These are phyloP conservation scores for Candida buenavistaensis DNA, from an alignment of 1,139 yeast species.

Conservation along the genomic window DNA sequence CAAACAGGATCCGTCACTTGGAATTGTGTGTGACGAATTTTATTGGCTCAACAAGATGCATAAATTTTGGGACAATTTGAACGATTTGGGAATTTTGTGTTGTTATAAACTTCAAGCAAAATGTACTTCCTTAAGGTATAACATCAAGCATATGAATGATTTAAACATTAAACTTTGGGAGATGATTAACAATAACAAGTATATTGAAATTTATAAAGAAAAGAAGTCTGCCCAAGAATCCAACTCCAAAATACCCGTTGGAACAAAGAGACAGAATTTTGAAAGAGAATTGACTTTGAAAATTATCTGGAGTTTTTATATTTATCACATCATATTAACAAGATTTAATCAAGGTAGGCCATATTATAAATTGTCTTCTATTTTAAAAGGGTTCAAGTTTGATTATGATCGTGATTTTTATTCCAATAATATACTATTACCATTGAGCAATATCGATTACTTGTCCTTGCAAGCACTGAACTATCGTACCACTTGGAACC, in stretches of 20 bases:
- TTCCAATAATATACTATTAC: constrained; percentile 16
- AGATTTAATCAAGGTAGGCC: constrained; percentile 43
- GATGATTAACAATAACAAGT: constrained; percentile 26
- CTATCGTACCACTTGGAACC: constrained; percentile 13
- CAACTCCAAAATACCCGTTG: constrained; percentile 11
- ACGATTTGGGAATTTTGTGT: constrained; percentile 25
- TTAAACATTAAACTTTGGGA: constrained; percentile 20
- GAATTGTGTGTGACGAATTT: constrained; percentile 26
- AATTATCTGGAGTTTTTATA: constrained; percentile 45
- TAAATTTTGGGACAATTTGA: constrained; percentile 37
- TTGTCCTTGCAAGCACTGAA: constrained; percentile 9
- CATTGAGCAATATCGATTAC: constrained; percentile 16
- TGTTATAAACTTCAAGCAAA: constrained; percentile 22
- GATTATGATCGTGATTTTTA: constrained; percentile 17
- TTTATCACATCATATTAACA: constrained; percentile 28
- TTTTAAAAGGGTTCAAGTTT: constrained; percentile 14
- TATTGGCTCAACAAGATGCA: constrained; percentile 42
- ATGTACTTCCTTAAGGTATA: constrained; percentile 15
- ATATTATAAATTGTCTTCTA: constrained; percentile 21
- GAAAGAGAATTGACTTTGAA: constrained; percentile 39
- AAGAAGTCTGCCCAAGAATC: constrained; percentile 13
- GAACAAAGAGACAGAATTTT: constrained; percentile 33
- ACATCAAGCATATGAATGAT: constrained; percentile 15
- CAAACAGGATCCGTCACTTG: constrained; percentile 13
- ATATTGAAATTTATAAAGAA: constrained; percentile 19